phyloP scores from a whole-genome alignment of 164 flowering plant species.

The Paratinospora sagittata region DNA sequence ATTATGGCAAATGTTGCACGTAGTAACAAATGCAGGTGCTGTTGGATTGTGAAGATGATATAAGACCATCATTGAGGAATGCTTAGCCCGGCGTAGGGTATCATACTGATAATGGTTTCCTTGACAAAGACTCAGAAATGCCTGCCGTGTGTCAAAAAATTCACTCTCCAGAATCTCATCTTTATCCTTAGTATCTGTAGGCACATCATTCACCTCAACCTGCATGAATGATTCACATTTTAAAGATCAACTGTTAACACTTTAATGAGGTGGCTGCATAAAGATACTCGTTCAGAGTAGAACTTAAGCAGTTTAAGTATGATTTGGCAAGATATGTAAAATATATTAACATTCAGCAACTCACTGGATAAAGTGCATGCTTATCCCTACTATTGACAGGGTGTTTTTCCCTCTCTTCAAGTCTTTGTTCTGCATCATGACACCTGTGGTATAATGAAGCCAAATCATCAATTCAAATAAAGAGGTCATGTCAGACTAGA shows the following conservation, averaged over 20 bases:
- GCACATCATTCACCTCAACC: conserved; percentile 76
- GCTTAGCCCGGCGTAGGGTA: conserved; percentile 97
- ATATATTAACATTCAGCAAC: conserved; percentile 21
- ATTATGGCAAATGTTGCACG: conserved; percentile 69
- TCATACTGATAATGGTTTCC: conserved; percentile 99
- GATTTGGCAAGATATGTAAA: neutral
- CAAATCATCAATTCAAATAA: neutral
- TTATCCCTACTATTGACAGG: conserved; percentile 75
- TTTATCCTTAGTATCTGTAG: conserved; percentile 82
- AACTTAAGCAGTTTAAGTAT: neutral
- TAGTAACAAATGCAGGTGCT: conserved; percentile 95
- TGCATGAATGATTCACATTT: conserved; percentile 27
- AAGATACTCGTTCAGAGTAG: neutral
- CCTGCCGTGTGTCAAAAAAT: conserved; percentile 97
- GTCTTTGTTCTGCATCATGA: conserved; percentile 68
- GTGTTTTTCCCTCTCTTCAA: conserved; percentile 84
- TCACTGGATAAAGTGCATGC: conserved; percentile 61
- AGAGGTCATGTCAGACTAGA: neutral
- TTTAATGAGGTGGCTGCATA: neutral
- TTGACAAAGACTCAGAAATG: conserved; percentile 96
- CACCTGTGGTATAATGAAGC: conserved; percentile 43
- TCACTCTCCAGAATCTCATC: conserved; percentile 98
- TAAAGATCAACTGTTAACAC: neutral
- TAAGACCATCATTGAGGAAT: conserved; percentile 99
- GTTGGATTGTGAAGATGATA: conserved; percentile 99